Evolutionary conservation across 2,329 filamentous ascomycete species (phyloP).

Genomic region (Cercospora nicotianae): DNA sequence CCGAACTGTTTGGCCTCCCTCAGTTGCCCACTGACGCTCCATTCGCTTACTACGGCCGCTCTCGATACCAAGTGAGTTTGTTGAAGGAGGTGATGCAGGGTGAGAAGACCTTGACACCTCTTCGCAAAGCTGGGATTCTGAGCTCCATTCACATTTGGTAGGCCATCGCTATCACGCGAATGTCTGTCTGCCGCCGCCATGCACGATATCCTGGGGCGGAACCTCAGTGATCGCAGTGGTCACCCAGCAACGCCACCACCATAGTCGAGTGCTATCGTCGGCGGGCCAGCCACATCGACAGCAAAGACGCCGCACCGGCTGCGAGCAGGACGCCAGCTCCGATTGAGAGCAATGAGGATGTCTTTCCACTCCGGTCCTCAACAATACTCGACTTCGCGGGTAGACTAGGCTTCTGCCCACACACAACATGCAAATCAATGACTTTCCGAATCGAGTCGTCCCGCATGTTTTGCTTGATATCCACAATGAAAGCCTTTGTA

Average conservation of each 20-base stretch:
- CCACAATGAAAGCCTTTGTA: conserved; percentile 25
- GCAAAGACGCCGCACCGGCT: background rate
- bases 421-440: conserved; percentile 26
- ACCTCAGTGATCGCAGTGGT: no score
- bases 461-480: conserved; percentile 23
- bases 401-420: conserved; percentile 20
- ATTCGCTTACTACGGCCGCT: background rate
- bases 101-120: background rate
- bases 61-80: background rate
- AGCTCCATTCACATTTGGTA: background rate
- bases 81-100: background rate
- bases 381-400: background rate
- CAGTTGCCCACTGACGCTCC: background rate
- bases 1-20: background rate
- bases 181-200: background rate
- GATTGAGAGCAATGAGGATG: background rate
- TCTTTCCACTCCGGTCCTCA: background rate
- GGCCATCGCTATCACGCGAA: background rate
- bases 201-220: no score
- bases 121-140: background rate
- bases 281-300: background rate
- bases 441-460: conserved; percentile 25
- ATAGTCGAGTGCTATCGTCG: background rate
- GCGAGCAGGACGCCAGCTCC: conserved; percentile 11
- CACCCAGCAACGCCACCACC: no score